Base-by-base conservation (phyloP, 805 yeast genomes). In the Saccharomycopsis sp. region DNA sequence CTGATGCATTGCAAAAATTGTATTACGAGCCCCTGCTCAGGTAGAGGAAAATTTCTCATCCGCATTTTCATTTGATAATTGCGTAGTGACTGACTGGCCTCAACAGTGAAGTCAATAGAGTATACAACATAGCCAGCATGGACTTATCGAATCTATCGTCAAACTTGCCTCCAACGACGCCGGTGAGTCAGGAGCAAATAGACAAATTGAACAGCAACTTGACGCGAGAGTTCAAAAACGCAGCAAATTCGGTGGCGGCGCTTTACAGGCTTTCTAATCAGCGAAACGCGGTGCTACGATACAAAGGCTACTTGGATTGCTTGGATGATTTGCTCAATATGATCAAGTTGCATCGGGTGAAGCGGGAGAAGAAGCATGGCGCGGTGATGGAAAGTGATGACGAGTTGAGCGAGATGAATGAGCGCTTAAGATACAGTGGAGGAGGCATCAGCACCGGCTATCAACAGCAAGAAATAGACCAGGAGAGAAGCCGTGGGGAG, bases 221-320 rank as follows among this genome's bases (percentile, higher is more conserved):
- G 21, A 67, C 76, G 0, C 58, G 62, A n/a, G 80, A 78, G 53
- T 80, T 80, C 60, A 78, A 75, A 55, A 67, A 66, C 41, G 87
- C 87, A 5, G 87, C 87, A 20, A 71, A 77, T 41, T 69, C 82
- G 5, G 82, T 80, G 20, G 80, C 87, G 12, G 70, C 78, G 10
- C 61, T 80, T 21, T 81, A 80, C 50, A 59, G 84, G 36, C 57
- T 77, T 4, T 72, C 84, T 6, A 75, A 72, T 47, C 68, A 69
- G 36, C 67, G 75, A 36, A 68, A 62, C 33, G 56, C 69, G 4
- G 50, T 75, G 19, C 53, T 70, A 7, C 66, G 64, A 38, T 66
- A 70, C 38, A 68, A 67, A 42, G 88, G 88, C 0, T 80, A 80
- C 51, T 52, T 77, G 32, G 73, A 71, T 23, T 77, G 83, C 50